These are phyloP conservation scores for Rhynchospora breviuscula DNA, from an alignment of 176 grass and related monocot species.

Conservation along the genomic window DNA sequence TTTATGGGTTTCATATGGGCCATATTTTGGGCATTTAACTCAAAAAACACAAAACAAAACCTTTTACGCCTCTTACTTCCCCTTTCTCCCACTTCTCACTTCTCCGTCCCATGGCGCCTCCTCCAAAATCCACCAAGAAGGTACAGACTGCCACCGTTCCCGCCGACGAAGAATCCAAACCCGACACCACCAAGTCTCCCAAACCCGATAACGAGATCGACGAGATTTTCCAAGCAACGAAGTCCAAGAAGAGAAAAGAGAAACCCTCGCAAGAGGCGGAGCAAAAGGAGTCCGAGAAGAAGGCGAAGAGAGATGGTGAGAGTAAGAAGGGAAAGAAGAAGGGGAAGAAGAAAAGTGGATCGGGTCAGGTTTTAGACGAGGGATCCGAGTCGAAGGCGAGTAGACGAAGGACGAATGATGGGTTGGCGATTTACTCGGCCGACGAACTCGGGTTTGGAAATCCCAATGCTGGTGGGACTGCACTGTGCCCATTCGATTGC, in stretches of 20 bases:
- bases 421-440: conserved; percentile 61
- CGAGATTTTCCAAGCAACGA: conserved; percentile 60
- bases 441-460: conserved; percentile 71
- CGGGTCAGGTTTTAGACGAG: conserved; percentile 14
- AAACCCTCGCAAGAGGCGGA: neutral
- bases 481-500: conserved; percentile 72
- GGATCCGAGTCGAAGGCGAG: conserved; percentile 34
- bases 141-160: neutral
- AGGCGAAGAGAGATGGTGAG: conserved; percentile 16
- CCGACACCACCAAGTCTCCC: conserved; percentile 31
- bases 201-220: conserved; percentile 62
- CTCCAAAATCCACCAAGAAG: neutral
- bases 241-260: conserved; percentile 36
- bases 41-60: no score
- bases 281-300: conserved; percentile 27
- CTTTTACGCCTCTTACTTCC: no score
- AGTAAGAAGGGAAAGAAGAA: conserved; percentile 29
- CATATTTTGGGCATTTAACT: no score
- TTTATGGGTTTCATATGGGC: no score
- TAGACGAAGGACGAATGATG: conserved; percentile 48
- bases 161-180: conserved; percentile 19
- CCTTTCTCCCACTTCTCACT: neutral
- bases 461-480: conserved; percentile 38
- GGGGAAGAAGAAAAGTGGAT: conserved; percentile 25
- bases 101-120: neutral